Evolutionary conservation across 495 filamentous ascomycete species (phyloP), one percentile per base, ranked within the genome.

Genomic region (Penicillium fimorum): DNA sequence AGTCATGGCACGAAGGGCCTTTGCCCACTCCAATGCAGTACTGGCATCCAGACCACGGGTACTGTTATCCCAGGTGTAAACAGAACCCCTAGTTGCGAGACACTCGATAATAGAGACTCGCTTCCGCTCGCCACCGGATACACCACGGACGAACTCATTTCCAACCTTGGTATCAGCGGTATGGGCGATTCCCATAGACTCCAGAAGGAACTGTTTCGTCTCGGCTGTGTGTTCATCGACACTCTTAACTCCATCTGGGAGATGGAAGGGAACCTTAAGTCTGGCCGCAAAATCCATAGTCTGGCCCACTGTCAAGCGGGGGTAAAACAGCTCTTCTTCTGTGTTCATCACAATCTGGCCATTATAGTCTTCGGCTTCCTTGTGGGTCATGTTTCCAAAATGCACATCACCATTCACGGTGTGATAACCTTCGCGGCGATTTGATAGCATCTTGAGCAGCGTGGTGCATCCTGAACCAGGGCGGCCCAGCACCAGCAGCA

Each of bases 81-180:
- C 75, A 0, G 81, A 82, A 11, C 75, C 79, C 52, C 79, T 78
- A 0, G 83, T 80, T 1, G 84, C 82, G 9, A 88, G 60, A 9
- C 82, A 85, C 63, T 89, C 86, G 0, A 84, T 80, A 63, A 88
- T 87, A 0, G 81, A 85, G 1, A 88, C 82, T 45, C 84, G 82
- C 64, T 89, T 89, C 50, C 90, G 82, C 69, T 95, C 90, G 22
- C 90, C 90, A 44, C 90, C 90, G 3, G 86, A 90, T 12, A 95
- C 83, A 62, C 90, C 90, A 20, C 90, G 87, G 45, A 92, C 79
- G 58, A 84, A 89, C 6, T 84, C 82, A 58, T 91, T 88, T n/a
- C 90, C 90, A 17, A 94, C 88, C 50, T 90, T 86, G 0, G 90
- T 95, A 61, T 89, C 79, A 17, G 79, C 77, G 0, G 89, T 92